Base-by-base conservation (phyloP, 2,329 filamentous ascomycete genomes). In the Xylaria sp. region DNA sequence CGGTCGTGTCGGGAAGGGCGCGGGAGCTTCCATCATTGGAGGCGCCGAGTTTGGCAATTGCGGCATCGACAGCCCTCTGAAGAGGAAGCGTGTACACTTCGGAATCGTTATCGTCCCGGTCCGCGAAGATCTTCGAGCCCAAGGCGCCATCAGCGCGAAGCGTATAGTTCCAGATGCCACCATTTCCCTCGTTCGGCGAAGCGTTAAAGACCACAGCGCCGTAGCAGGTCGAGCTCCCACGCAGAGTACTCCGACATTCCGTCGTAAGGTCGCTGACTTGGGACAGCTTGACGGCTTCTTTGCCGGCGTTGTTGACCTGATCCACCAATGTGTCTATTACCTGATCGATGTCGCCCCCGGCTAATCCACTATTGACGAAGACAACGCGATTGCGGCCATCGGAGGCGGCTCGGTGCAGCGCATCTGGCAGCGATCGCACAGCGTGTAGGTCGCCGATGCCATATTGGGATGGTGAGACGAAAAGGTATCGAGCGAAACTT, bases 91-190 rank as follows among this genome's bases (percentile, higher is more conserved):
- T 81, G 75, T 94, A 97, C 23, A 95, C 84, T 79, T 97, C 86
- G 57, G 88, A 89, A 78, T 93, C 91, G 76, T 97, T 97, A 72
- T 86, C 85, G 54, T 85, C 80, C n/a, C 84, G 83, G 41, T 90
- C 84, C 37, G 91, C 87, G 72, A 91, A 85, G 70, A 97, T 89
- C 64, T 86, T 87, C 8, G 81, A 78, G 23, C 90, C 90, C 66
- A 97, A 84, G 0, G 89, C 85, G 44, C 91, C 91, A 77, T 97
- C 94, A 2, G 90, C 90, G 66, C 92, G 86, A 32, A 97, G 84
- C 0, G 93, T 94, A 77, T 97, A 98, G 80, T 96, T 97, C 94
- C 94, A 97, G 54, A 87, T 80, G 1, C 87, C 86, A 7, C 85
- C 86, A 0, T 78, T 71, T 10, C 93, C 93, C 81, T 96, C 90